Percentiles rank a stretch among this genome's conserved stretches.
Conservation (phyloP, 1,139 yeast species). For the Magnusiomyces paraingens region DNA sequence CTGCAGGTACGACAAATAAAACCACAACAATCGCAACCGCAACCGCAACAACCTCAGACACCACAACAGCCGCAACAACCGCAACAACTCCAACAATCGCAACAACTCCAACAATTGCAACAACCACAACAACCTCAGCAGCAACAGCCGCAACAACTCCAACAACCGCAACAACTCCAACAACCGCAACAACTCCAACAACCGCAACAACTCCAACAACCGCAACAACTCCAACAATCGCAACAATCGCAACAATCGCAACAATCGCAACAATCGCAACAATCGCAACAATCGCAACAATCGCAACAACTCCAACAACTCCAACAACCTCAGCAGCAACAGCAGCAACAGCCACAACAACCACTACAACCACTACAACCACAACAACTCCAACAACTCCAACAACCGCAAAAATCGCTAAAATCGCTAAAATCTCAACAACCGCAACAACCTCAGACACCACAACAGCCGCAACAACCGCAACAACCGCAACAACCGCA, state of each 20-base stretch:
- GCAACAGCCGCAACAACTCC: background rate
- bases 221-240: background rate
- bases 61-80: background rate
- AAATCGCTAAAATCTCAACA: slow-evolving; percentile 1
- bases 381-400: background rate
- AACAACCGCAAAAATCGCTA: background rate
- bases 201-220: background rate
- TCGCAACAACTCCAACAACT: background rate
- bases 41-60: background rate
- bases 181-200: background rate
- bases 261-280: slow-evolving; percentile 1
- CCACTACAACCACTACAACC: background rate
- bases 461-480: no score
- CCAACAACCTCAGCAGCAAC: background rate
- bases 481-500: no score
- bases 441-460: no score
- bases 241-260: slow-evolving; percentile 1
- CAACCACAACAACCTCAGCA: slow-evolving; percentile 1
- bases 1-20: no score
- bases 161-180: background rate
- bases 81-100: background rate
- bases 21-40: background rate
- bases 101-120: slow-evolving; percentile 1
- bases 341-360: no score
- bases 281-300: slow-evolving; percentile 2